These are phyloP conservation scores for Favolaschia claudopus DNA, from an alignment of 768 basidiomycete species.

Conservation along the genomic window DNA sequence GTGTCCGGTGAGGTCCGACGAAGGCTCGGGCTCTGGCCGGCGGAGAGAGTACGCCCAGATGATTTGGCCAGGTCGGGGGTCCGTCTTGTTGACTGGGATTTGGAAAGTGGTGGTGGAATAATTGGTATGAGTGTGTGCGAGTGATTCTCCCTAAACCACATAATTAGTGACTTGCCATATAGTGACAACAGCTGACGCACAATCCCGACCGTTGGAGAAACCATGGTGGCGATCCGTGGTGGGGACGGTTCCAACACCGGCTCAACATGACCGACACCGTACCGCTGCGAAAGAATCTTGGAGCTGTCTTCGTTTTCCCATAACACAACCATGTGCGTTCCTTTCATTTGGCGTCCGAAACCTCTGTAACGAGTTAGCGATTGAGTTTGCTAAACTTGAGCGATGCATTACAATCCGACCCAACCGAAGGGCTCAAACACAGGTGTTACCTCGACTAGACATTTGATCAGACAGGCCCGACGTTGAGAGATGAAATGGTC, in stretches of 20 bases:
- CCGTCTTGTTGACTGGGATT: slow-evolving; percentile 47
- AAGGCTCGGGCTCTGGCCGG: slow-evolving; percentile 32
- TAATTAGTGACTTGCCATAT: too few relatives aligned
- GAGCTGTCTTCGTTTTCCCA: slow-evolving; percentile 60
- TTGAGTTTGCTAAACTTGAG: neutral
- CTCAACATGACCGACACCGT: slow-evolving; percentile 53
- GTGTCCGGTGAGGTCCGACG: slow-evolving; percentile 38
- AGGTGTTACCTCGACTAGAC: slow-evolving; percentile 16
- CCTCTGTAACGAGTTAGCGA: slow-evolving; percentile 43
- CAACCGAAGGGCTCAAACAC: slow-evolving; percentile 51
- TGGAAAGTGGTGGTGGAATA: slow-evolving; percentile 51
- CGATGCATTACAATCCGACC: slow-evolving; percentile 55
- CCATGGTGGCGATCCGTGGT: slow-evolving; percentile 51
- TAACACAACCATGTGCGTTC: slow-evolving; percentile 63
- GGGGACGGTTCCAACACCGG: slow-evolving; percentile 55
- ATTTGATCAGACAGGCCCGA: neutral
- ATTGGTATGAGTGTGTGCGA: slow-evolving; percentile 37
- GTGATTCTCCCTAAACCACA: too few relatives aligned
- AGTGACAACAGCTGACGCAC: neutral
- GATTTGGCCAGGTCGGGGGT: slow-evolving; percentile 29
- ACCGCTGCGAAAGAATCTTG: slow-evolving; percentile 65
- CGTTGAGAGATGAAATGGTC: neutral
- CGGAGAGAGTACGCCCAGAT: slow-evolving; percentile 51
- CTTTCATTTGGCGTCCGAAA: slow-evolving; percentile 58
- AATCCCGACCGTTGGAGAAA: slow-evolving; percentile 44